Base-by-base conservation (phyloP, 2,329 filamentous ascomycete genomes). In the Dactylonectria estremocensis region DNA sequence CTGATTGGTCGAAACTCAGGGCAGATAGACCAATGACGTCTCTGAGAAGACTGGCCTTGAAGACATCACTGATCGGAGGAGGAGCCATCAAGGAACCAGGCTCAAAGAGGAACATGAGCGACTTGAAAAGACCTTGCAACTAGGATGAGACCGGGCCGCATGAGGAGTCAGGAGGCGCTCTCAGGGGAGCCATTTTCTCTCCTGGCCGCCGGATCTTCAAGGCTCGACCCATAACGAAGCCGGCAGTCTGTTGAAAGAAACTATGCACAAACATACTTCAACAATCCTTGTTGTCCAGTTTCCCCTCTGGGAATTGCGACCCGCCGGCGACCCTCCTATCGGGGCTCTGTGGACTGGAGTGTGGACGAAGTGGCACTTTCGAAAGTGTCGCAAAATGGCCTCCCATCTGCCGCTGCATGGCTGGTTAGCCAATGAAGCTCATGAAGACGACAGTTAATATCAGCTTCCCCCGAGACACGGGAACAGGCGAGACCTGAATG, bases 81-180 rank as follows among this genome's bases (percentile, higher is more conserved):
- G 59, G 60, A 63, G 45, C 73, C 66, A 50, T 61, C 43, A 62
- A 72, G 66, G 70, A 67, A 64, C 73, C 70, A 75, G 54, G 58
- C 74, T 74, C 65, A 67, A 76, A 74, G 20, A 53, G 72, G 74
- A 74, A 74, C 50, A 71, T 73, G 70, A 72, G 69, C 61, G 68
- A 72, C 74, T 72, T 71, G 72, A 67, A 68, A 64, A 69, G 67
- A 61, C 54, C 58, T 63, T 43, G 24, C 33, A 57, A 61, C 54
- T 60, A 55, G 56, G 43, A 24, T 22, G 57, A 61, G 37, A 58
- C 55, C 61, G 50, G 33, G 58, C 52, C 64, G 61, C 61, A 49
- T 56, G 55, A 60, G 37, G 45, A 35, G 66, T 68, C 71, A 75
- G 68, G 69, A 71, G 72, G 71, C 69, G 68, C 46, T 46, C 45